These are phyloP conservation scores for Claviceps cyperi DNA, from an alignment of 2,329 filamentous ascomycete genomes.

Conservation along the genomic window DNA sequence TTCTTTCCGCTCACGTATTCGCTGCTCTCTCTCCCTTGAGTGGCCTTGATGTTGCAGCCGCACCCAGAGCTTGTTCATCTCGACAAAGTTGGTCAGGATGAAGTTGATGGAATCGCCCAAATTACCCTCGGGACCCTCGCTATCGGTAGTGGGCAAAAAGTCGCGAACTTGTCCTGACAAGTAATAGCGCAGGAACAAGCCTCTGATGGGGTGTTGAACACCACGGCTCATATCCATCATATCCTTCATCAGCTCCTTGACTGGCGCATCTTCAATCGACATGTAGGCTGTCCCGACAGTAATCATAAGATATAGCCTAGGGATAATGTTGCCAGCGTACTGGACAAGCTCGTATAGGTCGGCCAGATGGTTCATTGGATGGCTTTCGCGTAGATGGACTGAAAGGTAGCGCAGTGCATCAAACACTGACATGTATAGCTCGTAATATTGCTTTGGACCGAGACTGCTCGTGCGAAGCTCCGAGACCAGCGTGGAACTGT, in stretches of 20 bases:
- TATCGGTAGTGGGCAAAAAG: constrained; percentile 62
- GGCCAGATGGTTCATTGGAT: constrained; percentile 93
- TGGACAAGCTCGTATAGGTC: constrained; percentile 96
- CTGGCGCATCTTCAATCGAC: constrained; percentile 92
- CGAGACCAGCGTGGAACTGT: constrained; percentile 91
- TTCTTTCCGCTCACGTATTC: constrained; percentile 89
- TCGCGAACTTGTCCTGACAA: constrained; percentile 90
- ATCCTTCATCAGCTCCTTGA: constrained; percentile 99
- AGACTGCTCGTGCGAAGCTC: constrained; percentile 93
- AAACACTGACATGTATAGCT: constrained; percentile 98
- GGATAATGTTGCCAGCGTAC: constrained; percentile 96
- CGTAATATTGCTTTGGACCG: constrained; percentile 99
- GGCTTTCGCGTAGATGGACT: constrained; percentile 90
- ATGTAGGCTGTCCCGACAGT: constrained; percentile 98
- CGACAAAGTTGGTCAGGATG: constrained; percentile 94
- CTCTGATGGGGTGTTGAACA: constrained; percentile 91
- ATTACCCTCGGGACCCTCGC: constrained; percentile 89
- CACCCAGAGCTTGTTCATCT: constrained; percentile 99
- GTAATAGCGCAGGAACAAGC: constrained; percentile 91
- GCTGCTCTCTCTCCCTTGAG: constrained; percentile 82
- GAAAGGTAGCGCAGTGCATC: constrained; percentile 93
- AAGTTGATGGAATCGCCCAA: constrained; percentile 97
- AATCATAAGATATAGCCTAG: constrained; percentile 95
- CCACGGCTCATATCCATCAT: constrained; percentile 99
- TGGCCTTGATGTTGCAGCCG: constrained; percentile 94